Conservation (phyloP, 129 eudicot genomes). For the Scalesia atractyloides region DNA sequence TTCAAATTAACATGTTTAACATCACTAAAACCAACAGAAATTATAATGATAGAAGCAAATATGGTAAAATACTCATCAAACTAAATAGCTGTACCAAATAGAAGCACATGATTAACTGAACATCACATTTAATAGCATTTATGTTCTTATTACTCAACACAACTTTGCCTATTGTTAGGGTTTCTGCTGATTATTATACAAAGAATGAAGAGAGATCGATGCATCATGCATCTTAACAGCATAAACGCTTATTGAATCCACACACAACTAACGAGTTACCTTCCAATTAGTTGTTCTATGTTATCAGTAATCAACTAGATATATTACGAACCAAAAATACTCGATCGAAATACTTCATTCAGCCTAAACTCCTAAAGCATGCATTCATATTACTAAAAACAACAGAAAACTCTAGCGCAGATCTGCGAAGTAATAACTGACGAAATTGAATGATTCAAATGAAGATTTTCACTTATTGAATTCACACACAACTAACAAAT, state of each 20-base stretch:
- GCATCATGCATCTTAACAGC: constrained; percentile 1
- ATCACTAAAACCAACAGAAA: background rate
- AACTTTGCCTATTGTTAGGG: background rate
- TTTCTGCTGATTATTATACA: background rate
- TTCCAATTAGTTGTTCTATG: background rate
- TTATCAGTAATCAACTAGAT: too few species aligned
- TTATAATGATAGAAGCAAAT: background rate
- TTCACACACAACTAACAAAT: constrained; percentile 20
- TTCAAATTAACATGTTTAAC: background rate
- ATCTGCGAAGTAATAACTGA: constrained; percentile 7
- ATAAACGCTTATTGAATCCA: constrained; percentile 9
- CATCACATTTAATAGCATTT: background rate
- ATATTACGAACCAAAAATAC: too few species aligned
- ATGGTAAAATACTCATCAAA: background rate
- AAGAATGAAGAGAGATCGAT: background rate
- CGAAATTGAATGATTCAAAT: too few species aligned
- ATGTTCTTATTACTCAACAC: background rate
- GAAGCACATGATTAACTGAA: background rate
- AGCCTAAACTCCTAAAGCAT: too few species aligned
- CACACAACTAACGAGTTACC: constrained; percentile 8
- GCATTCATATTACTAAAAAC: too few species aligned
- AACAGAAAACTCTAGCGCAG: background rate
- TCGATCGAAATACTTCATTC: too few species aligned
- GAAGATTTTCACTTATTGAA: background rate
- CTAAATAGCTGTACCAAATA: background rate